Percentiles rank a stretch among this genome's conserved stretches.
Evolutionary conservation across 768 basidiomycete genomes (phyloP).

Genomic region (Russula vinacea): DNA sequence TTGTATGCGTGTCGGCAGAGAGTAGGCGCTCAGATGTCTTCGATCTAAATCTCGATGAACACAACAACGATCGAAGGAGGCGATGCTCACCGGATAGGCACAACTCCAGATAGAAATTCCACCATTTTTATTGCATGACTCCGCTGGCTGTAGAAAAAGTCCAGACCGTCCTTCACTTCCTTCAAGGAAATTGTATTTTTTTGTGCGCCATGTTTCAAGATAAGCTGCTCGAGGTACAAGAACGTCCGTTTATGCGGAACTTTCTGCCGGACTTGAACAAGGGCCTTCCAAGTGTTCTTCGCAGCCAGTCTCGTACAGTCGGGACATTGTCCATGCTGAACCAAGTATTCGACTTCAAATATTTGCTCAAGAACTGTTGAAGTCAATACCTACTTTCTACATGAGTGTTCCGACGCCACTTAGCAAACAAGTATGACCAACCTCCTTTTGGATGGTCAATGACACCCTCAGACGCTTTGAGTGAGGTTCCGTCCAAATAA

Average conservation of each 20-base stretch:
- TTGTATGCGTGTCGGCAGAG: constrained; percentile 87
- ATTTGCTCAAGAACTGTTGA: constrained; percentile 96
- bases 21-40: constrained; percentile 94
- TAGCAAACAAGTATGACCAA: constrained; percentile 37
- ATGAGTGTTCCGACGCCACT: constrained; percentile 8
- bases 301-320: constrained; percentile 93
- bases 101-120: constrained; percentile 85
- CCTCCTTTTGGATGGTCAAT: constrained; percentile 98
- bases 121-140: constrained; percentile 96
- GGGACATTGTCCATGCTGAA: constrained; percentile 92
- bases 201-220: constrained; percentile 94
- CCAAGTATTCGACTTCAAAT: constrained; percentile 94
- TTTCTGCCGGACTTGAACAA: constrained; percentile 98
- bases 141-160: constrained; percentile 92
- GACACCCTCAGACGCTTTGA: constrained; percentile 90
- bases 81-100: constrained; percentile 73
- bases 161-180: constrained; percentile 91
- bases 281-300: constrained; percentile 98
- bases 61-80: constrained; percentile 1
- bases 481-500: constrained; percentile 99
- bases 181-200: constrained; percentile 93
- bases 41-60: constrained; percentile 48
- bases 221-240: constrained; percentile 94
- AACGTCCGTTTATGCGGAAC: constrained; percentile 98
- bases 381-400: constrained; percentile 65